phyloP scores from a whole-genome alignment of 306 rosid species.

The Malus fusca region DNA sequence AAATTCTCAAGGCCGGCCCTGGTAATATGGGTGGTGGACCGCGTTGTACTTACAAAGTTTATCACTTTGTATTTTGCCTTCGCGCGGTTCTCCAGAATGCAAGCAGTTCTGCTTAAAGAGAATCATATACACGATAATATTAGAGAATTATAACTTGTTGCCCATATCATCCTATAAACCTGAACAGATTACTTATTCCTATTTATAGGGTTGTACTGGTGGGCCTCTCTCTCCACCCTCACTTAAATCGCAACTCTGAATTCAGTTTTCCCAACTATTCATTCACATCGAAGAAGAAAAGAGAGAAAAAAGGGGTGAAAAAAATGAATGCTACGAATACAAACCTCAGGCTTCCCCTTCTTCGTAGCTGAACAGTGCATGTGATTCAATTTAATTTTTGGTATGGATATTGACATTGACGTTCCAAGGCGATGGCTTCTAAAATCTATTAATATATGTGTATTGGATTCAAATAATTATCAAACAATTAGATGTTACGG shows the following conservation, averaged over 20 bases:
- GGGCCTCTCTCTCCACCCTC: not conserved
- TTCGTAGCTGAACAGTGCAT: constrained; percentile 17
- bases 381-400: constrained; percentile 30
- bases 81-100: not conserved
- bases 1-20: no score
- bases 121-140: no score
- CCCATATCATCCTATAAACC: no score
- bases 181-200: not conserved
- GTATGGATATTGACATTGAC: constrained; percentile 18
- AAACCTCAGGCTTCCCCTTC: not conserved
- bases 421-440: not conserved
- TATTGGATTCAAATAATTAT: no score
- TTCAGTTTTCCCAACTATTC: not conserved
- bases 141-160: no score
- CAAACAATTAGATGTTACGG: no score
- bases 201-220: not conserved
- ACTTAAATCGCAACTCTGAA: not conserved
- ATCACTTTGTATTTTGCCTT: not conserved
- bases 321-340: not conserved
- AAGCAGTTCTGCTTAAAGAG: no score
- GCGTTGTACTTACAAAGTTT: no score
- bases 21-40: no score
- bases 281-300: not conserved
- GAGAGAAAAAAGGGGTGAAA: not conserved
- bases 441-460: not conserved